phyloP scores from a whole-genome alignment of 2,329 filamentous ascomycete species.

The Amesomyces nigricolor region DNA sequence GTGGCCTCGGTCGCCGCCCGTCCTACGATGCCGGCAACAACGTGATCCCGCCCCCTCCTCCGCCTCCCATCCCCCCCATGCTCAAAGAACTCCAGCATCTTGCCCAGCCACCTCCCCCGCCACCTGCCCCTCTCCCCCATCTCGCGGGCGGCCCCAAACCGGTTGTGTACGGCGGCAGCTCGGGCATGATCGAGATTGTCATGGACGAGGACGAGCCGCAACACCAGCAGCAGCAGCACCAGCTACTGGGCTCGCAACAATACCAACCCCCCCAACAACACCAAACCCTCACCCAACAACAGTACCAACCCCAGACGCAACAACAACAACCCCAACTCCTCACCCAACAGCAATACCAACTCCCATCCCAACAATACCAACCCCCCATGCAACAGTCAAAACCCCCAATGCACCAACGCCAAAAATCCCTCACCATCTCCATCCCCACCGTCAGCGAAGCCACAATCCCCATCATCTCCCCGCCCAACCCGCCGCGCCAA shows the following conservation, averaged over 20 bases:
- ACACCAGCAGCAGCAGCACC: neutral
- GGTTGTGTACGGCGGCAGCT: slow-evolving; percentile 40
- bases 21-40: slow-evolving; percentile 43
- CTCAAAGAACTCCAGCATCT: slow-evolving; percentile 60
- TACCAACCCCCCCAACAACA: slow-evolving; percentile 28
- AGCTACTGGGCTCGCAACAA: neutral
- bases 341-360: slow-evolving; percentile 3
- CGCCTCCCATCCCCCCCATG: slow-evolving; percentile 50
- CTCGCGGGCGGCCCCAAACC: slow-evolving; percentile 32
- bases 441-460: slow-evolving; percentile 33
- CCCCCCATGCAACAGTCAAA: slow-evolving; percentile 28
- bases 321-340: neutral
- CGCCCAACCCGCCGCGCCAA: slow-evolving; percentile 38
- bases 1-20: slow-evolving; percentile 43
- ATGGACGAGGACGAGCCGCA: slow-evolving; percentile 54
- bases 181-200: slow-evolving; percentile 60
- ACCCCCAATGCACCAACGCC: neutral
- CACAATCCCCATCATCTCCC: slow-evolving; percentile 41
- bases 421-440: neutral
- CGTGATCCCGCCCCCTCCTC: slow-evolving; percentile 45
- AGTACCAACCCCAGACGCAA: slow-evolving; percentile 2
- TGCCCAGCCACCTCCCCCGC: slow-evolving; percentile 55
- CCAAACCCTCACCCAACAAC: slow-evolving; percentile 5
- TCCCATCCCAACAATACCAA: slow-evolving; percentile 26
- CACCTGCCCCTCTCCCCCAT: slow-evolving; percentile 52